Evolutionary conservation across 768 basidiomycete genomes (phyloP).

Genomic region (Russula vinacea): DNA sequence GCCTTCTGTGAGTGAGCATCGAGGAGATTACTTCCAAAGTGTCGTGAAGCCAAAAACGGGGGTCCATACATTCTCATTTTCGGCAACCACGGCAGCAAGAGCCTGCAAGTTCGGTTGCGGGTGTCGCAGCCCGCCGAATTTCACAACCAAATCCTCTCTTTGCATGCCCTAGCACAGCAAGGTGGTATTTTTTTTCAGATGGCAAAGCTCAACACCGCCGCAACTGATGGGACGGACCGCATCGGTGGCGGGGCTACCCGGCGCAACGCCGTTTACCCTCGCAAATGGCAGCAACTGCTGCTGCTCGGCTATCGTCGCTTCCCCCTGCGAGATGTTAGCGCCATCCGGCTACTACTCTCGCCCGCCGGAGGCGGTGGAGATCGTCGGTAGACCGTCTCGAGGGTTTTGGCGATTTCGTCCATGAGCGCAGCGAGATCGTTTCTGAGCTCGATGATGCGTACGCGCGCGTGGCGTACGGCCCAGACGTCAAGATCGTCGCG

Average conservation of each 20-base stretch:
- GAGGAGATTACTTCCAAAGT: neutral
- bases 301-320: slow-evolving; percentile 21
- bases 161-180: slow-evolving; percentile 52
- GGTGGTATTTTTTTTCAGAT: neutral
- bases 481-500: slow-evolving; percentile 82
- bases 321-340: neutral
- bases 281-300: slow-evolving; percentile 61
- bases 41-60: neutral
- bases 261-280: slow-evolving; percentile 75
- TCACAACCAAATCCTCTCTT: slow-evolving; percentile 66
- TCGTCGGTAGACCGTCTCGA: slow-evolving; percentile 68
- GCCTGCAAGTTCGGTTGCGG: slow-evolving; percentile 57
- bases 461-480: slow-evolving; percentile 69
- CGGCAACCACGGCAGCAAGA: slow-evolving; percentile 68
- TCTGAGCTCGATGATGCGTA: slow-evolving; percentile 72
- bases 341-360: neutral
- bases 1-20: slow-evolving; percentile 49
- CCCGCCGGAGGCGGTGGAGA: slow-evolving; percentile 30
- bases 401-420: slow-evolving; percentile 60
- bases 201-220: slow-evolving; percentile 22
- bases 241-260: slow-evolving; percentile 74
- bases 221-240: slow-evolving; percentile 53
- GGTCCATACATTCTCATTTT: slow-evolving; percentile 64
- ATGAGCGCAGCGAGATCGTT: slow-evolving; percentile 72
- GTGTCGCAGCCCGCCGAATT: slow-evolving; percentile 64